Evolutionary conservation across 805 yeast species (phyloP), one percentile per base, ranked within the genome.

Genomic region (Sungouiozyma ichnusensis): DNA sequence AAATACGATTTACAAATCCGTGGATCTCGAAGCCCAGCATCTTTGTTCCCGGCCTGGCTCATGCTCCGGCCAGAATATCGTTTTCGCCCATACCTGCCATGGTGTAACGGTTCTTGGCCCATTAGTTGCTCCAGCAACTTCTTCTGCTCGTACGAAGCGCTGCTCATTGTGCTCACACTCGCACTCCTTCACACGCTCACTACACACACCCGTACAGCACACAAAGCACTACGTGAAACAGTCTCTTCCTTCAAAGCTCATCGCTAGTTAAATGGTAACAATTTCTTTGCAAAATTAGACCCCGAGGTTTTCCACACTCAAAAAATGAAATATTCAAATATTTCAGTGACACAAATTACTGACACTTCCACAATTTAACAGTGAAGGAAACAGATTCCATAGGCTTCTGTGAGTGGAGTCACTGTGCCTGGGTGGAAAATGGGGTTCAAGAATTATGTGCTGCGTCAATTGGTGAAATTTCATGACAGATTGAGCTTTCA

Each of bases 1-100:
- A 88, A 60, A 57, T 79, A 88, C 16, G 83, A 69, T 57, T 82
- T 83, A 62, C 97, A 88, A 5, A 86, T 78, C 36, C 76, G 67
- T 13, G 76, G 70, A 41, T 77, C 80, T 31, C 64, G 62, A 39
- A 80, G 58, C 40, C 70, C 59, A 47, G 65, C 37, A 20, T 50
- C 51, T 38, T 42, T 39, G 18, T 11, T 32, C 7, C 20, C 15
- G 4, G 16, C n/a, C 8, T 14, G 16, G 18, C 8, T 14, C 18
- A 8, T 20, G 17, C 18, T 24, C 18, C 24, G 27, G 18, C 14
- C 20, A 14, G 15, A 11, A 16, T 24, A 8, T 6, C 38, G 33
- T 32, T 36, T 20, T 4, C 34, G 24, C 6, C 42, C 24, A 9
- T 11, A 4, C n/a, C 38, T 16, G n/a, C 39, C 27, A 32, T 14